phyloP scores from a whole-genome alignment of 1,284 basidiomycete species.

The Cronartium ribicola region DNA sequence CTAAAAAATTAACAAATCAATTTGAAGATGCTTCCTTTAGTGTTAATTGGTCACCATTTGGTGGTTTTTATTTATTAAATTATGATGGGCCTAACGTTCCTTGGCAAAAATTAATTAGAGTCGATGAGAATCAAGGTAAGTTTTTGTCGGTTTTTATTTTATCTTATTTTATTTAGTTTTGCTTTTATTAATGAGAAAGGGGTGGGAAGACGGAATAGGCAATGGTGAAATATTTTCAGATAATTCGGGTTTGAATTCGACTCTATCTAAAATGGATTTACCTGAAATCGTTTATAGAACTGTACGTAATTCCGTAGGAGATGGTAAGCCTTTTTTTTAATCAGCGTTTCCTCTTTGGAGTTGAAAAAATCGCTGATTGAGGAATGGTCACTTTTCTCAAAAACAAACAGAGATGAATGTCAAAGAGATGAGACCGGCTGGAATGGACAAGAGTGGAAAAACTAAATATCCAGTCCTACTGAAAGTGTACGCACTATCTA shows the following conservation, averaged over 20 bases:
- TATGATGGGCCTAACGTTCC: slow-evolving; percentile 80
- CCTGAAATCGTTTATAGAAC: background rate
- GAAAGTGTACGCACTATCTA: slow-evolving; percentile 64
- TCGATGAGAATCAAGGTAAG: slow-evolving; percentile 58
- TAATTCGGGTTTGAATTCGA: background rate
- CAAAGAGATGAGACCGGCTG: slow-evolving; percentile 80
- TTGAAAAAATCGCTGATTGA: too few species aligned
- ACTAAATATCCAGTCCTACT: slow-evolving; percentile 91
- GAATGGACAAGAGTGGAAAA: slow-evolving; percentile 83
- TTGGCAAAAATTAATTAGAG: slow-evolving; percentile 73
- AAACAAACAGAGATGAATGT: slow-evolving; percentile 69
- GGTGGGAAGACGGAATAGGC: background rate
- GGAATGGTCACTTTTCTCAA: background rate
- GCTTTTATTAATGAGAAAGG: too few species aligned
- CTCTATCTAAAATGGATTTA: background rate
- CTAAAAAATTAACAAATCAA: slow-evolving; percentile 62
- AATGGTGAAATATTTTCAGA: background rate
- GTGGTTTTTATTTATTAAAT: slow-evolving; percentile 74
- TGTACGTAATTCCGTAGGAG: background rate
- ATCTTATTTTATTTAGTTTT: background rate
- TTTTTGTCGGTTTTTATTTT: background rate
- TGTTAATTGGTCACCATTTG: slow-evolving; percentile 71
- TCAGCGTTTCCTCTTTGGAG: too few species aligned
- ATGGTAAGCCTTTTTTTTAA: background rate
- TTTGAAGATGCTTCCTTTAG: slow-evolving; percentile 64